phyloP scores from a whole-genome alignment of 2,329 filamentous ascomycete species.

The Botrytis fabae region DNA sequence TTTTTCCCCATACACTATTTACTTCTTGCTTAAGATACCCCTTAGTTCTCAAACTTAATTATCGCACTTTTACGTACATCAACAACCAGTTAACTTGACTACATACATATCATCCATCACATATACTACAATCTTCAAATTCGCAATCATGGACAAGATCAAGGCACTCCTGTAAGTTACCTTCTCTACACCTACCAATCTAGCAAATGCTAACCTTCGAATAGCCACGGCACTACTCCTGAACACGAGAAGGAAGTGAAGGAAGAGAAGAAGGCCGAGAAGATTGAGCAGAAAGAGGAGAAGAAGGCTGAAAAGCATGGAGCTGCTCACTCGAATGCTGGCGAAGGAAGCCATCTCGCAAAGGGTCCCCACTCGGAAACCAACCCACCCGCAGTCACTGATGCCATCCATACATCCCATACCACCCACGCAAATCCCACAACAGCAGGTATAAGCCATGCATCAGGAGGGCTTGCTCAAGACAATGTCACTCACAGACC shows the following conservation, averaged over 20 bases:
- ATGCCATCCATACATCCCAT: conserved; percentile 26
- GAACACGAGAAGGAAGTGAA: conserved; percentile 5
- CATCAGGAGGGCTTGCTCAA: conserved; percentile 14
- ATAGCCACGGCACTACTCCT: conserved; percentile 19
- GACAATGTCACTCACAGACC: neutral
- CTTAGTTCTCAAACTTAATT: neutral
- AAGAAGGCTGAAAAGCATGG: conserved; percentile 19
- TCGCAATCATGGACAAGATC: conserved; percentile 39
- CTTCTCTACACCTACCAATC: neutral
- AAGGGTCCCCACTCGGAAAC: conserved; percentile 11
- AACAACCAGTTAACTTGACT: neutral
- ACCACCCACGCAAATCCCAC: conserved; percentile 7
- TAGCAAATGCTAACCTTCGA: neutral
- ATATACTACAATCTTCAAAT: neutral
- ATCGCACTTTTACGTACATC: conserved; percentile 3
- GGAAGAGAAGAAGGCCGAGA: conserved; percentile 7
- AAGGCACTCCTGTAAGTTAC: conserved; percentile 39
- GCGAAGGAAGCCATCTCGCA: conserved; percentile 27
- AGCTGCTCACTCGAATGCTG: neutral
- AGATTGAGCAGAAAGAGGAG: conserved; percentile 6
- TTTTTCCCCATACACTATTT: neutral
- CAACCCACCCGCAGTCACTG: conserved; percentile 25
- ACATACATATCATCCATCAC: neutral
- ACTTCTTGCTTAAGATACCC: conserved; percentile 23
- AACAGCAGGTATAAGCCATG: neutral